A percentile compares a stretch with the other conserved stretches of the same genome.
These are phyloP conservation scores for Paramecium caudatum DNA, from an alignment of 73 alveolate genomes.

Conservation along the genomic window DNA sequence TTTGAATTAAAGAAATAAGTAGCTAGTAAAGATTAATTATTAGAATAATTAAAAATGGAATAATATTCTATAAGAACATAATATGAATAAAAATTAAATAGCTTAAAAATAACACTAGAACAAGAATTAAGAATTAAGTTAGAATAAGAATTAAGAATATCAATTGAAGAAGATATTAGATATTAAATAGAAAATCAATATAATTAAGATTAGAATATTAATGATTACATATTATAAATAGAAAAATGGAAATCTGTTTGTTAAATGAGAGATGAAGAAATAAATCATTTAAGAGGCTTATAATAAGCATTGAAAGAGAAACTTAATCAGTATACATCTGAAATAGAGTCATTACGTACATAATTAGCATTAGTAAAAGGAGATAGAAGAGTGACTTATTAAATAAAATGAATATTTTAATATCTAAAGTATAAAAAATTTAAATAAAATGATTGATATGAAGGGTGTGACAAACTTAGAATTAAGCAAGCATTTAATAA, in stretches of 20 bases:
- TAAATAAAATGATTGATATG: constrained; percentile 48
- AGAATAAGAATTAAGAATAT: neutral
- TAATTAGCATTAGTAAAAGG: neutral
- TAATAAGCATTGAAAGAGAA: constrained; percentile 24
- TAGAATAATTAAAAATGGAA: neutral
- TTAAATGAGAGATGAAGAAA: constrained; percentile 51
- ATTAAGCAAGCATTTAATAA: constrained; percentile 40
- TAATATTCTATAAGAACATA: neutral
- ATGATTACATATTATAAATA: constrained; percentile 5
- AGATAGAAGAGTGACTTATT: neutral
- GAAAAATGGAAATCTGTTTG: constrained; percentile 44
- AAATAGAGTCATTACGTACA: constrained; percentile 31
- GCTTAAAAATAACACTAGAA: neutral
- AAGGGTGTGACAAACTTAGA: constrained; percentile 48
- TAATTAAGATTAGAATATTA: neutral
- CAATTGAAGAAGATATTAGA: constrained; percentile 6
- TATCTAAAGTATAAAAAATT: constrained; percentile 36
- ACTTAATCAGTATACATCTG: neutral
- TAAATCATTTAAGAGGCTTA: constrained; percentile 17
- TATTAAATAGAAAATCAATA: neutral
- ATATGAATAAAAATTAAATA: neutral
- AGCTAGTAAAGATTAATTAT: neutral
- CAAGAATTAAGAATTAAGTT: constrained; percentile 13
- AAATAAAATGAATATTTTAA: constrained; percentile 13
- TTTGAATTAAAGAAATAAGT: constrained; percentile 61